Percentiles rank a stretch among this genome's conserved stretches.
Conservation (phyloP, 2,329 filamentous ascomycete species). For the Botrytis medusae region DNA sequence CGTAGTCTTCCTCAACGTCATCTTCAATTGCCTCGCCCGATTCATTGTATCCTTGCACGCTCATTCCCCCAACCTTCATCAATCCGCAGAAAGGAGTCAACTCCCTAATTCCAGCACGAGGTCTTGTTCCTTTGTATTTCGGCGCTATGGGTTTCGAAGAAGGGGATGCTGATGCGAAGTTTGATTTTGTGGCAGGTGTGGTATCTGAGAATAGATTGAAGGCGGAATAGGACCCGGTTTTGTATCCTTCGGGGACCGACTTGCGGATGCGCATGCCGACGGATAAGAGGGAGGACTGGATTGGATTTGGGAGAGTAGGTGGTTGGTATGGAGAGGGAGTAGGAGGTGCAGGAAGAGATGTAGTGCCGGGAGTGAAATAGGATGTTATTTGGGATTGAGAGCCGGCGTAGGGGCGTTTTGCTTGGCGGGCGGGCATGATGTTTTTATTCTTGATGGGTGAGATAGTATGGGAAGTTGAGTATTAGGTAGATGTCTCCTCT, state of each 20-base stretch:
- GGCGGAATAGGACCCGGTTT: slow-evolving; percentile 60
- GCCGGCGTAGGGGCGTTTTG: slow-evolving; percentile 63
- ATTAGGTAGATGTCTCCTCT: neutral
- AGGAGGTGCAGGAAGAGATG: slow-evolving; percentile 33
- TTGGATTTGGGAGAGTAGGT: slow-evolving; percentile 45
- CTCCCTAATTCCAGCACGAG: slow-evolving; percentile 49
- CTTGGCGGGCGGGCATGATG: slow-evolving; percentile 26
- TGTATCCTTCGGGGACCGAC: slow-evolving; percentile 90
- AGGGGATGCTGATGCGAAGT: slow-evolving; percentile 18
- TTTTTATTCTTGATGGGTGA: neutral
- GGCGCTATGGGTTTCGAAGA: slow-evolving; percentile 36
- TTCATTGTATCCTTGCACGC: slow-evolving; percentile 46
- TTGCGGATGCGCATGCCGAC: slow-evolving; percentile 96
- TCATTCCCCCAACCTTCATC: slow-evolving; percentile 69
- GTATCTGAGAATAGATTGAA: slow-evolving; percentile 54
- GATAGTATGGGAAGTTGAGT: neutral
- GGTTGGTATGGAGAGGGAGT: slow-evolving; percentile 43
- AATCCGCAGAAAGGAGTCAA: slow-evolving; percentile 80
- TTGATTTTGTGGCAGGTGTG: slow-evolving; percentile 2
- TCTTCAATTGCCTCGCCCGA: slow-evolving; percentile 41
- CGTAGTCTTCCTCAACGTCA: slow-evolving; percentile 38
- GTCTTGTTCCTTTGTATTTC: slow-evolving; percentile 30
- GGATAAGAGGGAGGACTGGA: slow-evolving; percentile 81
- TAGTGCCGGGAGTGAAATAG: slow-evolving; percentile 50
- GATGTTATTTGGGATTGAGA: slow-evolving; percentile 59